A percentile compares a stretch with the other conserved stretches of the same genome.
Conservation (phyloP, 148 eudicot genomes). For the Vaccinium macrocarpon region DNA sequence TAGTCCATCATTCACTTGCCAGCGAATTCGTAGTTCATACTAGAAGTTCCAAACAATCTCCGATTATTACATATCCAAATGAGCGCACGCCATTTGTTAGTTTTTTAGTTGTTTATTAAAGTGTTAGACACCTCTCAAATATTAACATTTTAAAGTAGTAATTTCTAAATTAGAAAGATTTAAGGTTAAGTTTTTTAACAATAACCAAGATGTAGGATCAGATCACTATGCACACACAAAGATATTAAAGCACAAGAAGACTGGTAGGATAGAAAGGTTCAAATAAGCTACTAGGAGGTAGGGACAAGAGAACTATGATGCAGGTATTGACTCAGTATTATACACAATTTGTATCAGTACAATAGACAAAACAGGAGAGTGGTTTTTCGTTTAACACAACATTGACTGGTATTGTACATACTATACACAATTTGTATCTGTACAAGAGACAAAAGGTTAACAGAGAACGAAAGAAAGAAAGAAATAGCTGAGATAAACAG, state of each 20-base stretch:
- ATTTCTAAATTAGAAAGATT: neutral
- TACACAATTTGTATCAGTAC: too few species aligned
- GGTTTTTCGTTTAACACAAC: neutral
- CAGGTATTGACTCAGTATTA: neutral
- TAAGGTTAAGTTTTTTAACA: neutral
- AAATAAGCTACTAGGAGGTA: neutral
- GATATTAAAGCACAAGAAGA: neutral
- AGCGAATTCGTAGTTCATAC: neutral
- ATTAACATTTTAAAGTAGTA: neutral
- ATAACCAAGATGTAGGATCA: neutral
- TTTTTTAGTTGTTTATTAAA: neutral
- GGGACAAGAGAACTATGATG: neutral
- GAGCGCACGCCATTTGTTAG: neutral
- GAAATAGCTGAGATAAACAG: neutral
- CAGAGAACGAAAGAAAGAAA: neutral
- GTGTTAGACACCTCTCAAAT: neutral
- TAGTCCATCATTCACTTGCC: neutral
- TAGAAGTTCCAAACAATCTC: neutral
- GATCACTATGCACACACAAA: neutral
- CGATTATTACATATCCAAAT: neutral
- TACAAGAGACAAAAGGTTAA: neutral
- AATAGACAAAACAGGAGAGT: neutral
- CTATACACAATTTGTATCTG: neutral
- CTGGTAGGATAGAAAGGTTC: neutral
- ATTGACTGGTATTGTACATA: neutral